A percentile compares a stretch with the other conserved stretches of the same genome.
Conservation (phyloP, 2,329 filamentous ascomycete species). For the Venturia aucupariae region DNA sequence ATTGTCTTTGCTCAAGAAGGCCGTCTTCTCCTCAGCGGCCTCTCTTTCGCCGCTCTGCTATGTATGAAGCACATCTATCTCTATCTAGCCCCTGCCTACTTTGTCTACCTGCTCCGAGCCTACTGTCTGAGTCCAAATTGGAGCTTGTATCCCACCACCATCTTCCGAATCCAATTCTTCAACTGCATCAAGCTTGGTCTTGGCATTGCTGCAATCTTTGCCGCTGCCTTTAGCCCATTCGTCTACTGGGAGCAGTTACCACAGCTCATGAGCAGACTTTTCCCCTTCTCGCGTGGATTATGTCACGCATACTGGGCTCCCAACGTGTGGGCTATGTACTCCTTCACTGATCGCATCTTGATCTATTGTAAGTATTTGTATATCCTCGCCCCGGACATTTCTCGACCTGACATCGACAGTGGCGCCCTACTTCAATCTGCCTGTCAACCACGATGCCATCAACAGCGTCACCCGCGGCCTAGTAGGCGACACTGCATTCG, state of each 20-base stretch:
- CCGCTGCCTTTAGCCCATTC: constrained; percentile 83
- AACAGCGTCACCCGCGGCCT: constrained; percentile 87
- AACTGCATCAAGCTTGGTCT: constrained; percentile 78
- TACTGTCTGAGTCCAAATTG: constrained; percentile 72
- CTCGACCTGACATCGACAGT: constrained; percentile 45
- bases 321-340: constrained; percentile 95
- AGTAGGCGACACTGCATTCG: constrained; percentile 89
- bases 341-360: constrained; percentile 73
- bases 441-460: constrained; percentile 64
- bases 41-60: constrained; percentile 74
- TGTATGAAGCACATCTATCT: constrained; percentile 98
- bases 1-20: constrained; percentile 70
- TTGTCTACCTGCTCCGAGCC: constrained; percentile 78
- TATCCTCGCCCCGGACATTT: constrained; percentile 61
- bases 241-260: constrained; percentile 69
- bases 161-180: constrained; percentile 64
- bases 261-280: constrained; percentile 75
- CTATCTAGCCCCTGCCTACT: constrained; percentile 91
- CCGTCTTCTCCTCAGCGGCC: constrained; percentile 66
- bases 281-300: constrained; percentile 86
- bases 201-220: constrained; percentile 63
- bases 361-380: constrained; percentile 56
- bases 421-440: constrained; percentile 69
- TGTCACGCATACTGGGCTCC: constrained; percentile 99
- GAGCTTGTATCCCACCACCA: constrained; percentile 33